A percentile compares a stretch with the other conserved stretches of the same genome.
Conservation (phyloP, 768 basidiomycete genomes). For the Lactarius hengduanensis region DNA sequence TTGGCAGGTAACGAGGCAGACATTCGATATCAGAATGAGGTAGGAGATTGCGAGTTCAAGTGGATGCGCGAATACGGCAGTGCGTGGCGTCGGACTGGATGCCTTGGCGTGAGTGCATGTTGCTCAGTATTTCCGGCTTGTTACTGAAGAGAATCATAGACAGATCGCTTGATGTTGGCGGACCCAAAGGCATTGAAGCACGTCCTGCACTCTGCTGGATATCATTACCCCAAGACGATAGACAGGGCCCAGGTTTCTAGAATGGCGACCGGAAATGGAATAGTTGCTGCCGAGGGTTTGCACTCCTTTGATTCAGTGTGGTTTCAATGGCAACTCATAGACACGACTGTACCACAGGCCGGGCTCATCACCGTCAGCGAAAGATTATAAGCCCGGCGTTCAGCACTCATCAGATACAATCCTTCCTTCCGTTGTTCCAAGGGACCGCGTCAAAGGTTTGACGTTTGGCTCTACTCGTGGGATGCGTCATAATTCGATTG, state of each 20-base stretch:
- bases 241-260: conserved; percentile 20
- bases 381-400: conserved; percentile 34
- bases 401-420: conserved; percentile 28
- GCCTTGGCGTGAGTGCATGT: conserved; percentile 28
- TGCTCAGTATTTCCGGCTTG: not conserved
- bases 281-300: conserved; percentile 30
- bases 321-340: not conserved
- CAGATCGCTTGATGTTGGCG: not conserved
- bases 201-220: conserved; percentile 34
- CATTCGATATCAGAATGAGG: conserved; percentile 16
- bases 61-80: conserved; percentile 30
- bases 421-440: conserved; percentile 32
- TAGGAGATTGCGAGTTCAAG: conserved; percentile 29
- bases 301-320: not conserved
- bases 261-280: conserved; percentile 26
- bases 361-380: conserved; percentile 30
- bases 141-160: conserved; percentile 20
- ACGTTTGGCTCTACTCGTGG: not conserved
- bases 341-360: conserved; percentile 13
- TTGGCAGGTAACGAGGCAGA: not conserved
- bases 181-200: conserved; percentile 32
- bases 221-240: conserved; percentile 28
- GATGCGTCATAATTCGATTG: not conserved
- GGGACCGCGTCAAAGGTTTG: conserved; percentile 27
- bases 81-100: conserved; percentile 28